Evolutionary conservation across 257 asterid genomes (phyloP).

Genomic region (Cinchona pubescens): DNA sequence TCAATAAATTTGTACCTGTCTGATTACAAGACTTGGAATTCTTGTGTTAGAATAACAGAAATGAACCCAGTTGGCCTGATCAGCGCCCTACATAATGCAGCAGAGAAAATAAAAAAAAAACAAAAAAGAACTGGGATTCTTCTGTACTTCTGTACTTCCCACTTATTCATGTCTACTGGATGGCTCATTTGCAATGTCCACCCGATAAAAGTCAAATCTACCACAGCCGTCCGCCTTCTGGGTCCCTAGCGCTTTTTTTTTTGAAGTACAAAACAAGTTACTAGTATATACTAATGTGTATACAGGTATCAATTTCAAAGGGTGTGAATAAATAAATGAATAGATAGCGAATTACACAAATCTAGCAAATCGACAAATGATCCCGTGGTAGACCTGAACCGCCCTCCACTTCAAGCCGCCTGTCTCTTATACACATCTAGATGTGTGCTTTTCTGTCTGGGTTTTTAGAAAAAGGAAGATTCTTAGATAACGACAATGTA

Average conservation of each 20-base stretch:
- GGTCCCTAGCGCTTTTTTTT: slow-evolving; percentile 26
- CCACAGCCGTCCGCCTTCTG: slow-evolving; percentile 21
- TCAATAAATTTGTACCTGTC: background rate
- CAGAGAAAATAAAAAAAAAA: too few relatives aligned
- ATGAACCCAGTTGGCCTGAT: slow-evolving; percentile 14
- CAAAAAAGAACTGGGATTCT: slow-evolving; percentile 22
- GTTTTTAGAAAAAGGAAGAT: slow-evolving; percentile 22
- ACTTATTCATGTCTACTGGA: slow-evolving; percentile 33
- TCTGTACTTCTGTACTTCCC: slow-evolving; percentile 28
- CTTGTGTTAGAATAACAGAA: slow-evolving; percentile 14
- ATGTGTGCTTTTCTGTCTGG: slow-evolving; percentile 23
- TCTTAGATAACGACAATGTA: slow-evolving; percentile 26
- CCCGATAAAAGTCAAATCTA: slow-evolving; percentile 17
- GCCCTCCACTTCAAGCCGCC: slow-evolving; percentile 32
- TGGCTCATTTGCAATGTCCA: slow-evolving; percentile 38
- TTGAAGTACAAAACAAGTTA: slow-evolving; percentile 20
- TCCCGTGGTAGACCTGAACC: background rate
- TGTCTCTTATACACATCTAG: too few relatives aligned
- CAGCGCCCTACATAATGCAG: slow-evolving; percentile 23
- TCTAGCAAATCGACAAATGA: slow-evolving; percentile 24
- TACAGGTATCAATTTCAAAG: background rate
- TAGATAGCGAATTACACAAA: slow-evolving; percentile 12
- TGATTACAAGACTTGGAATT: background rate
- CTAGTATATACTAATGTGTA: too few relatives aligned
- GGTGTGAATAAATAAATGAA: background rate